Conservation (phyloP, 2,329 filamentous ascomycete genomes). For the Fusarium mexicanum region DNA sequence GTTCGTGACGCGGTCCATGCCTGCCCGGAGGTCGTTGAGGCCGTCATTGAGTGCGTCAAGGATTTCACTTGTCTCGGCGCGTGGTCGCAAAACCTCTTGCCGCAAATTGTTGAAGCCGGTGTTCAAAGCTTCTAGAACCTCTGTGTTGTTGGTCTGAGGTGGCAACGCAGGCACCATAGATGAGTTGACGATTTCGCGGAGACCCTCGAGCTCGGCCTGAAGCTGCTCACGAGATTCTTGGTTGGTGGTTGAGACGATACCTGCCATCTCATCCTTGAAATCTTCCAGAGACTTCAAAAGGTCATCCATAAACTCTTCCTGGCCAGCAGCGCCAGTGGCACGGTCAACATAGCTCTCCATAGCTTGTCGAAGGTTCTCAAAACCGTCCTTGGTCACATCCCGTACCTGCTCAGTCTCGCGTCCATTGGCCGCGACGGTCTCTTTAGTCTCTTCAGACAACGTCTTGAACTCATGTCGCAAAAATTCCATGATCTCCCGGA, state of each 20-base stretch:
- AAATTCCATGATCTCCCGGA: constrained; percentile 72
- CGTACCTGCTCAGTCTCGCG: constrained; percentile 88
- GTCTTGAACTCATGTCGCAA: constrained; percentile 69
- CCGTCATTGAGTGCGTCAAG: constrained; percentile 91
- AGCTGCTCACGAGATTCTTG: constrained; percentile 70
- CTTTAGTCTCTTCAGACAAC: constrained; percentile 72
- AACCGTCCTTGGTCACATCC: constrained; percentile 86
- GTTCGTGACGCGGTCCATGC: constrained; percentile 80
- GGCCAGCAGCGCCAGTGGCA: constrained; percentile 72
- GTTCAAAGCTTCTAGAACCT: constrained; percentile 76
- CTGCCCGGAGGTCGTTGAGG: constrained; percentile 77
- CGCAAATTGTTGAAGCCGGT: constrained; percentile 79
- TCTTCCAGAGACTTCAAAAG: constrained; percentile 72
- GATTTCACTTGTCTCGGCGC: constrained; percentile 83
- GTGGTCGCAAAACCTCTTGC: constrained; percentile 74
- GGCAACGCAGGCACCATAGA: constrained; percentile 69
- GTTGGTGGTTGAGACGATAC: constrained; percentile 62
- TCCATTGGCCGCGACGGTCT: constrained; percentile 81
- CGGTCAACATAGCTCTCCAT: constrained; percentile 85
- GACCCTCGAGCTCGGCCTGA: constrained; percentile 82
- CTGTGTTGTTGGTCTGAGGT: constrained; percentile 59
- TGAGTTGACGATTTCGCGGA: constrained; percentile 80
- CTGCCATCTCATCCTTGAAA: constrained; percentile 73
- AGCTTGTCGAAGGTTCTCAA: constrained; percentile 81
- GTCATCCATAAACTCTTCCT: constrained; percentile 81